A percentile compares a stretch with the other conserved stretches of the same genome.
These are phyloP conservation scores for Lactarius akahatsu DNA, from an alignment of 768 basidiomycete genomes.

Conservation along the genomic window DNA sequence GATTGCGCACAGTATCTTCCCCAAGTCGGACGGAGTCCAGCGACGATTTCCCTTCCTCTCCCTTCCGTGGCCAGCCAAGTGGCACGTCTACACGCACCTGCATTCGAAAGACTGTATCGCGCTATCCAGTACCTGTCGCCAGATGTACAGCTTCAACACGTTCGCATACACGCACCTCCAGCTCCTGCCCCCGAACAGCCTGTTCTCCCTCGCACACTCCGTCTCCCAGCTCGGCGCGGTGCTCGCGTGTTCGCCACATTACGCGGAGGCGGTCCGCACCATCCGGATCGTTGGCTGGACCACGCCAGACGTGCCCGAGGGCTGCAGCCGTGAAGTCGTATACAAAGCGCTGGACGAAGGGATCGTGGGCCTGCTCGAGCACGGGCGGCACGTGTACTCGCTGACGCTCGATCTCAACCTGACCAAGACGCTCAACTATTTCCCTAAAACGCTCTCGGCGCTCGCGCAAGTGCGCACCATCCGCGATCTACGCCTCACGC, in stretches of 20 bases:
- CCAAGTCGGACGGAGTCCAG: neutral
- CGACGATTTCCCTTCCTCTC: slow-evolving; percentile 5
- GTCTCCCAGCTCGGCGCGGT: slow-evolving; percentile 3
- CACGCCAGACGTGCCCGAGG: neutral
- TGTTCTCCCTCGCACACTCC: slow-evolving; percentile 16
- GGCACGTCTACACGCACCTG: slow-evolving; percentile 11
- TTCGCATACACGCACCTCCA: slow-evolving; percentile 21
- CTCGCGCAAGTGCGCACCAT: slow-evolving; percentile 17
- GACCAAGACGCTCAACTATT: slow-evolving; percentile 6
- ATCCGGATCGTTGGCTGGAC: slow-evolving; percentile 14
- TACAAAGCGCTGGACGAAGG: slow-evolving; percentile 7
- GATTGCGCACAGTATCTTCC: neutral
- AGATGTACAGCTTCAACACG: slow-evolving; percentile 19
- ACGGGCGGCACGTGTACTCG: neutral
- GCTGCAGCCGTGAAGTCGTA: neutral
- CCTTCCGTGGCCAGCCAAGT: slow-evolving; percentile 10
- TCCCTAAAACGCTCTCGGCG: slow-evolving; percentile 5
- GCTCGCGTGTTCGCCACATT: slow-evolving; percentile 12
- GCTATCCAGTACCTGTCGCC: slow-evolving; percentile 18
- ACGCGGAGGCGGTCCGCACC: slow-evolving; percentile 16
- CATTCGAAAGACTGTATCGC: slow-evolving; percentile 16
- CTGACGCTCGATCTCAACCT: slow-evolving; percentile 12
- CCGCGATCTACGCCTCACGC: slow-evolving; percentile 10
- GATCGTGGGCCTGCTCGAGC: neutral
- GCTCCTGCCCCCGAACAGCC: slow-evolving; percentile 19